Evolutionary conservation across 2,329 filamentous ascomycete species (phyloP).

Genomic region (Apiospora marii): DNA sequence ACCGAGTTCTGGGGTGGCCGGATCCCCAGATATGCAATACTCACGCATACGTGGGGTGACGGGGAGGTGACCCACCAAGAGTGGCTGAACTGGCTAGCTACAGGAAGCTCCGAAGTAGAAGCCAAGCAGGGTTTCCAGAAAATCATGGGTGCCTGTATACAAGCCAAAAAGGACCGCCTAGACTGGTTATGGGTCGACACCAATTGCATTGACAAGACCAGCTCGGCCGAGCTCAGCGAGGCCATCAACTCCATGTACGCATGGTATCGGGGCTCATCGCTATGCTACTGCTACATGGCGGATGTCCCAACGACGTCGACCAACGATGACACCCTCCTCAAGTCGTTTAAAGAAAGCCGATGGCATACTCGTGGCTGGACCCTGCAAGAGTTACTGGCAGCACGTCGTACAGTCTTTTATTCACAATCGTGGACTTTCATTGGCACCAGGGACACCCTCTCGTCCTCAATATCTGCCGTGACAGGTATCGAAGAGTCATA

Average conservation of each 20-base stretch:
- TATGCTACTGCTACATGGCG: conserved; percentile 30
- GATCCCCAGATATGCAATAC: not conserved
- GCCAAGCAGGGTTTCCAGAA: not conserved
- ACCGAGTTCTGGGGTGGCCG: not conserved
- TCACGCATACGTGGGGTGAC: not conserved
- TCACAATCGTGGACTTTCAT: not conserved
- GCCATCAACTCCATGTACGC: conserved; percentile 20
- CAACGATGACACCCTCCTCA: not conserved
- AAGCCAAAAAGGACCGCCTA: not conserved
- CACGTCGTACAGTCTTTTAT: conserved; percentile 32
- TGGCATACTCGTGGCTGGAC: conserved; percentile 32
- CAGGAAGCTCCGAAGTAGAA: no score
- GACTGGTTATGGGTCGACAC: conserved; percentile 31
- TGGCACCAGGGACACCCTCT: not conserved
- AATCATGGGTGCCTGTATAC: not conserved
- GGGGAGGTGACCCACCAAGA: not conserved
- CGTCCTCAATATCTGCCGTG: not conserved
- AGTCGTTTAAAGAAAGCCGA: conserved; percentile 24
- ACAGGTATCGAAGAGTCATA: not conserved
- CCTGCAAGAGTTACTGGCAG: conserved; percentile 30
- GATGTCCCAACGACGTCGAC: not conserved
- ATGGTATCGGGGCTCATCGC: conserved; percentile 27
- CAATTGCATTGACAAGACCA: conserved; percentile 32
- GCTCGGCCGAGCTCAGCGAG: conserved; percentile 30
- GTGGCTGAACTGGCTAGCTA: not conserved